Base-by-base conservation (phyloP, 2,329 filamentous ascomycete species). In the Aschersonia sp. region DNA sequence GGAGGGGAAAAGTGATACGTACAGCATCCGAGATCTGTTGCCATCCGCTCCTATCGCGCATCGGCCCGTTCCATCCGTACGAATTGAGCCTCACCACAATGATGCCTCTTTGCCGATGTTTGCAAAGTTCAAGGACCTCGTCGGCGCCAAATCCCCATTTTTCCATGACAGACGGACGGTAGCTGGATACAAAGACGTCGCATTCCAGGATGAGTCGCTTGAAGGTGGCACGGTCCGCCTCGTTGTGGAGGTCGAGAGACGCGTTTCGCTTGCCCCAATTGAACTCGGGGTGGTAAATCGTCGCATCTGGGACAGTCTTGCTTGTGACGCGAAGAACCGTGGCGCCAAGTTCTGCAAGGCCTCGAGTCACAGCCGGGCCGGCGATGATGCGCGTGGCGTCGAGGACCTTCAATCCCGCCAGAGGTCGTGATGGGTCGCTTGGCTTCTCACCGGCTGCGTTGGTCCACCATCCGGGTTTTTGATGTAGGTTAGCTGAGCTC, bases 311-410 rank as follows among this genome's bases (percentile, higher is more conserved):
- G 12, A 87, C 68, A 43, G 76, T 67, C 0, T 79, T 74, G 5
- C 77, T 78, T 3, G 82, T 87, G 42, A 88, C 71, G 55, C 85
- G 84, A 53, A 89, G 71, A 1, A 89, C 83, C 47, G 81, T 75
- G 5, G 84, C 84, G 2, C 84, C 84, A 58, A 86, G 82, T 51
- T 85, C 84, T 12, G 80, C 82, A 0, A 89, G 71, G 2, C 79
- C 79, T 31, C 82, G 75, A 4, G 78, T 78, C 53, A 88, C 80
- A 4, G 80, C 77, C 20, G 84, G 84, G 0, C 83, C 84, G 4
- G 84, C 84, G 52, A 89, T 86, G 56, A 88, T 80, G 40, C 84
- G 78, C 58, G 82, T 85, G 30, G 88, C 66, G 58, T 89, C 85
- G 4, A 89, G 71, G 5, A 88, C 83, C 53, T 82, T 83, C 59